Evolutionary conservation across 139 green algal genomes (phyloP).

Genomic region (Cymbomonas tetramitiformis): DNA sequence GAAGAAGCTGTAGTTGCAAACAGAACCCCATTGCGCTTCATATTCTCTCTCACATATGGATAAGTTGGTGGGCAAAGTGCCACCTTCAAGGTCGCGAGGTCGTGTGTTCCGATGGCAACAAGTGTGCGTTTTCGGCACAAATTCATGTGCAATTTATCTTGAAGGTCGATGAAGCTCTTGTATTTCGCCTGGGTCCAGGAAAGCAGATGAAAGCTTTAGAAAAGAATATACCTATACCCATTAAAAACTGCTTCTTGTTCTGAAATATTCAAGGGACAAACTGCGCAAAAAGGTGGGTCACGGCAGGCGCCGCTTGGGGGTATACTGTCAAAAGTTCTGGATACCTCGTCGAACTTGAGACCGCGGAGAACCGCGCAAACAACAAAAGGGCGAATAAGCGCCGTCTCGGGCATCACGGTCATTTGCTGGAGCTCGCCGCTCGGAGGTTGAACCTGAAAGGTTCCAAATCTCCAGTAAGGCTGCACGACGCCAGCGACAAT

Average conservation of each 20-base stretch:
- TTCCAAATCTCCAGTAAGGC: too few species aligned
- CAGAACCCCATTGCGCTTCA: too few species aligned
- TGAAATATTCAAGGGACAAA: too few species aligned
- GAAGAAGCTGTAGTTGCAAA: too few species aligned
- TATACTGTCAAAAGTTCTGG: too few species aligned
- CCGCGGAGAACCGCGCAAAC: conserved; percentile 82
- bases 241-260: too few species aligned
- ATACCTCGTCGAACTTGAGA: conserved; percentile 70
- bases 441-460: conserved; percentile 23
- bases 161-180: conserved; percentile 92
- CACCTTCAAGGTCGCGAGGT: conserved; percentile 69
- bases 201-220: too few species aligned
- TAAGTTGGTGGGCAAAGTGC: conserved; percentile 42
- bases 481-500: too few species aligned
- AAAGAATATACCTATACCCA: too few species aligned
- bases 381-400: conserved; percentile 85
- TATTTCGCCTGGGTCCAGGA: too few species aligned
- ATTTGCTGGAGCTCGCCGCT: conserved; percentile 42
- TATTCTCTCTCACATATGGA: not conserved
- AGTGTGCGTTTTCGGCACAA: conserved; percentile 85
- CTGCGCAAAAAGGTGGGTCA: too few species aligned
- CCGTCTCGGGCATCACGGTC: conserved; percentile 65
- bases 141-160: conserved; percentile 98
- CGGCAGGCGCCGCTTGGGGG: too few species aligned
- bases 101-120: conserved; percentile 95